Conservation (phyloP, 306 rosid genomes). For the Prunus kanzakura region DNA sequence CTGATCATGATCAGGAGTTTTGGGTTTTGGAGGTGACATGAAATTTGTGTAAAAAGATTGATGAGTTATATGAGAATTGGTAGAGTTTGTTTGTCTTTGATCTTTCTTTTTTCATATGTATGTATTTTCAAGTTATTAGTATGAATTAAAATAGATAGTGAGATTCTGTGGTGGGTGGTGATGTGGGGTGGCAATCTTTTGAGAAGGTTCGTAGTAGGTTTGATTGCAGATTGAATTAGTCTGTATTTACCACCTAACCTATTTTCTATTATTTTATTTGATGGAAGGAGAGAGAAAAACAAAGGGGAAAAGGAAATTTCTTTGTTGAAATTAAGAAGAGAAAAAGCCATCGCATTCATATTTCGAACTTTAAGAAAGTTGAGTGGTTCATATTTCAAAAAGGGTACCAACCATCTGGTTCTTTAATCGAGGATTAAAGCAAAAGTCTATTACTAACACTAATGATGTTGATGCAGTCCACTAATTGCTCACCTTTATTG, state of each 20-base stretch:
- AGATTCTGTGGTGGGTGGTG: slow-evolving; percentile 1
- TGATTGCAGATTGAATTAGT: slow-evolving; percentile 19
- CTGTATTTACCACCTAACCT: slow-evolving; percentile 37
- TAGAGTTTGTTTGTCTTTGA: neutral
- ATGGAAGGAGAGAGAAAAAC: neutral
- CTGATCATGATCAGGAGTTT: slow-evolving; percentile 1
- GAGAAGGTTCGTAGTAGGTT: slow-evolving; percentile 31
- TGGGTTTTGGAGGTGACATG: neutral
- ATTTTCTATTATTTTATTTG: slow-evolving; percentile 29
- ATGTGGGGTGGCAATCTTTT: neutral
- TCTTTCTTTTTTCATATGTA: neutral
- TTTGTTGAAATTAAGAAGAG: slow-evolving; percentile 35
- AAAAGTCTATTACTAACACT: neutral
- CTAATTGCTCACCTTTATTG: slow-evolving; percentile 23
- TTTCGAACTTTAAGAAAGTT: slow-evolving; percentile 5
- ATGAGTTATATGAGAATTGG: slow-evolving; percentile 3
- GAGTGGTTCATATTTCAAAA: slow-evolving; percentile 3
- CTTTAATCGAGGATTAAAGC: slow-evolving; percentile 7
- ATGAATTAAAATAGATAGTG: neutral
- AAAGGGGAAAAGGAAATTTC: slow-evolving; percentile 31
- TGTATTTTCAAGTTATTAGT: neutral
- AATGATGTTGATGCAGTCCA: slow-evolving; percentile 42
- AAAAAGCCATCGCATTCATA: slow-evolving; percentile 21
- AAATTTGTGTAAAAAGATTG: neutral
- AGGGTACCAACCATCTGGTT: slow-evolving; percentile 7